These are phyloP conservation scores for Daldinia caldariorum DNA, from an alignment of 495 filamentous ascomycete species.

Conservation along the genomic window DNA sequence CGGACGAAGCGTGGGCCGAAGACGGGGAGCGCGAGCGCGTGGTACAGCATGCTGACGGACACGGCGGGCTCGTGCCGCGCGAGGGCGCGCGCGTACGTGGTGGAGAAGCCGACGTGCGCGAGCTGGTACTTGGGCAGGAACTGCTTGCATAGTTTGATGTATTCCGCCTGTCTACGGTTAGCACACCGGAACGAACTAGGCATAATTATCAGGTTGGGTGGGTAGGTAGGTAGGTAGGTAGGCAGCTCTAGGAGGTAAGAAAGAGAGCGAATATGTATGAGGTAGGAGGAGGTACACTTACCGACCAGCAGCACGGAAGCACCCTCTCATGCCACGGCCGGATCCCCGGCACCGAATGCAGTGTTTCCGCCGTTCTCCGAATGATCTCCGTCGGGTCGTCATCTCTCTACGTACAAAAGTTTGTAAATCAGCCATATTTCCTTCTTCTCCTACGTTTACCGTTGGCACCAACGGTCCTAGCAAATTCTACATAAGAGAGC, in stretches of 20 bases:
- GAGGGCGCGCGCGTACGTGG: conserved; percentile 74
- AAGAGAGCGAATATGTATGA: background rate
- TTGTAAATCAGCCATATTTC: background rate
- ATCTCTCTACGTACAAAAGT: conserved; percentile 55
- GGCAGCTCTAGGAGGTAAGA: background rate
- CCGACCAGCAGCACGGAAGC: conserved; percentile 82
- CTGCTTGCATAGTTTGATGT: conserved; percentile 64
- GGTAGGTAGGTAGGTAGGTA: background rate
- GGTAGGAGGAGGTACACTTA: conserved; percentile 48
- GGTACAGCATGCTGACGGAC: conserved; percentile 78
- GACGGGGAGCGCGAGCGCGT: conserved; percentile 68
- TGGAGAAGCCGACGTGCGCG: conserved; percentile 76
- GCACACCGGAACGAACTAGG: too few species aligned
- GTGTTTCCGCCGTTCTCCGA: conserved; percentile 67
- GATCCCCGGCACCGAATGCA: conserved; percentile 61
- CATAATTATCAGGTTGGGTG: too few species aligned
- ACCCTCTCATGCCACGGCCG: conserved; percentile 76
- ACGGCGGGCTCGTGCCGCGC: conserved; percentile 66
- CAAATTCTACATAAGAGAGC: background rate
- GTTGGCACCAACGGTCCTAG: background rate
- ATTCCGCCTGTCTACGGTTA: conserved; percentile 65
- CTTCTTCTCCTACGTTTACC: background rate
- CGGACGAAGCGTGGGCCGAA: conserved; percentile 69
- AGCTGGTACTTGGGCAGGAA: conserved; percentile 75
- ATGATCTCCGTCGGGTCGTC: conserved; percentile 79